Evolutionary conservation across 140 eudicot species (phyloP).

Genomic region (Senecio squalidus): DNA sequence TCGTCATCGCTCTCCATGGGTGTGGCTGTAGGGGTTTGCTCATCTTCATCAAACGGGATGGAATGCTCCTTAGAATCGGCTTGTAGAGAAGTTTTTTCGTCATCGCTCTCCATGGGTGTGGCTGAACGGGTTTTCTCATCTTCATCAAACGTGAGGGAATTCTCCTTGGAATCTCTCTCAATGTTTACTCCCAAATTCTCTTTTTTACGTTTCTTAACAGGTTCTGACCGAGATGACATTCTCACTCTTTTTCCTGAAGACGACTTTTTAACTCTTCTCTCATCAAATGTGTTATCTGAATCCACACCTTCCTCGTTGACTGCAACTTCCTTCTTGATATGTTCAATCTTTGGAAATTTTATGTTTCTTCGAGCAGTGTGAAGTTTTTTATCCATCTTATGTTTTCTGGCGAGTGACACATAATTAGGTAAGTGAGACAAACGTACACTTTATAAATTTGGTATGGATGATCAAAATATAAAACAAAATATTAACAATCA

Average conservation of each 20-base stretch:
- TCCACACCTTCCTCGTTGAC: conserved; percentile 9
- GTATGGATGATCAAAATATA: neutral
- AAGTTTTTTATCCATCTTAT: conserved; percentile 39
- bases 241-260: conserved; percentile 18
- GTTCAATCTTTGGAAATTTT: conserved; percentile 38
- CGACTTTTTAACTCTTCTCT: conserved; percentile 9
- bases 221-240: conserved; percentile 4
- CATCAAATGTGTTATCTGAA: neutral
- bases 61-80: too few species aligned
- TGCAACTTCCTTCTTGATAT: conserved; percentile 20
- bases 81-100: too few species aligned
- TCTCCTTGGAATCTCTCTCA: neutral
- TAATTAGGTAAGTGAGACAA: neutral
- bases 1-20: too few species aligned
- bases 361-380: conserved; percentile 49
- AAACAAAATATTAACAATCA: too few species aligned
- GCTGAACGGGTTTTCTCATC: neutral
- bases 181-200: too few species aligned
- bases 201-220: neutral
- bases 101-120: too few species aligned
- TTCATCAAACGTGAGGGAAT: too few species aligned
- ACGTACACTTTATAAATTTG: neutral
- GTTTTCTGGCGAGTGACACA: conserved; percentile 19
- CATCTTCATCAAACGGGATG: too few species aligned
- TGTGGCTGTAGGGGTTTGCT: too few species aligned